A percentile compares a stretch with the other conserved stretches of the same genome.
phyloP scores from a whole-genome alignment of 2,329 filamentous ascomycete species.

The Hypocrella siamensis region DNA sequence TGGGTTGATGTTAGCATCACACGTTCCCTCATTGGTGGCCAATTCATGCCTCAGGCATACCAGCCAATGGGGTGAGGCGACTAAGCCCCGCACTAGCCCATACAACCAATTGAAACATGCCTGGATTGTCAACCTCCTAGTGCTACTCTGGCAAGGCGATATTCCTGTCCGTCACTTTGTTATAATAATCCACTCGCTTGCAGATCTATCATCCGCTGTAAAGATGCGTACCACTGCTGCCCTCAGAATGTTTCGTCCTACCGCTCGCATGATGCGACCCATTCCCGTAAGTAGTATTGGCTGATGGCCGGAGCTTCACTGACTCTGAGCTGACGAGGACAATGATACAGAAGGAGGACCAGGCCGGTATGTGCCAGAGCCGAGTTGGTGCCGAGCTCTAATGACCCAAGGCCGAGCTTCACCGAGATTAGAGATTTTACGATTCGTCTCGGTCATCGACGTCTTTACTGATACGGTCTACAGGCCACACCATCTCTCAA shows the following conservation, averaged over 20 bases:
- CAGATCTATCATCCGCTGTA: constrained; percentile 7
- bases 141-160: constrained; percentile 12
- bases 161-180: constrained; percentile 8
- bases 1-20: constrained; percentile 22
- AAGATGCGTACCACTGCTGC: constrained; percentile 51
- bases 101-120: constrained; percentile 18
- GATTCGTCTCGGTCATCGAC: too few relatives aligned
- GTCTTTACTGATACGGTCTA: constrained; percentile 1
- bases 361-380: constrained; percentile 40
- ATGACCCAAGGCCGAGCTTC: too few relatives aligned
- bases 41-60: constrained; percentile 22
- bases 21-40: constrained; percentile 17
- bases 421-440: too few relatives aligned
- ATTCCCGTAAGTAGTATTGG: constrained; percentile 60
- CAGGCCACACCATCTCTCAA: constrained; percentile 94
- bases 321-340: constrained; percentile 10
- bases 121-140: constrained; percentile 17
- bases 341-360: constrained; percentile 44
- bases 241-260: constrained; percentile 52
- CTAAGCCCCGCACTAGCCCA: too few relatives aligned
- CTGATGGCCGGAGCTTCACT: neutral
- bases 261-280: constrained; percentile 50
- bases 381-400: too few relatives aligned
- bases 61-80: constrained; percentile 20
- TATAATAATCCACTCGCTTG: constrained; percentile 10